A percentile compares a stretch with the other conserved stretches of the same genome.
phyloP scores from a whole-genome alignment of 2,329 filamentous ascomycete genomes.

The Fusarium neocosmosporiellum region DNA sequence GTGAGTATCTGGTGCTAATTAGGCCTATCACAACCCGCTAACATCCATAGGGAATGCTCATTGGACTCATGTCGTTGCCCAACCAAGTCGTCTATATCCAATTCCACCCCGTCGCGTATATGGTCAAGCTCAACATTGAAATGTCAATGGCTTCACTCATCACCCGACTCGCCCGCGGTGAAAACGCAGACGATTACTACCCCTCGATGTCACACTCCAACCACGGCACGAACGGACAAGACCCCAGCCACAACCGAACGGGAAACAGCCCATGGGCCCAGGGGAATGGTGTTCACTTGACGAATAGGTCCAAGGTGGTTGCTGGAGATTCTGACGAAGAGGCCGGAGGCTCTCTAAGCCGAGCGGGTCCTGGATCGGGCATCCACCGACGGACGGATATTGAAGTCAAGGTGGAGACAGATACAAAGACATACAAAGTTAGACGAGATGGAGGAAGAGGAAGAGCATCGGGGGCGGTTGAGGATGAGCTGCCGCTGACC shows the following conservation, averaged over 20 bases:
- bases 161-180: constrained; percentile 47
- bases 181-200: constrained; percentile 34
- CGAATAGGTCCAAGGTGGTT: constrained; percentile 33
- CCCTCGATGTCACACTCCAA: constrained; percentile 34
- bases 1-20: constrained; percentile 35
- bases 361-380: constrained; percentile 9
- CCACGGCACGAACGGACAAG: constrained; percentile 6
- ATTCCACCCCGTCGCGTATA: constrained; percentile 63
- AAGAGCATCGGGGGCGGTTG: not conserved
- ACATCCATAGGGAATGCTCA: constrained; percentile 35
- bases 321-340: constrained; percentile 37
- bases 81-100: constrained; percentile 57
- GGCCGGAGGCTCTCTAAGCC: not conserved
- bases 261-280: constrained; percentile 30
- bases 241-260: not conserved
- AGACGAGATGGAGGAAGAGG: constrained; percentile 2
- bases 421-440: constrained; percentile 6
- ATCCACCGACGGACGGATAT: constrained; percentile 39
- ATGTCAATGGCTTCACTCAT: constrained; percentile 66
- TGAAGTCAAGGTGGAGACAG: constrained; percentile 34
- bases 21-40: accelerated
- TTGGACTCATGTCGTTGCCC: constrained; percentile 48
- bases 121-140: constrained; percentile 66
- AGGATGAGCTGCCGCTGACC: constrained; percentile 39
- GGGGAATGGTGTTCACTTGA: constrained; percentile 23